phyloP scores from a whole-genome alignment of 495 filamentous ascomycete species.

The Cercophora sp. region DNA sequence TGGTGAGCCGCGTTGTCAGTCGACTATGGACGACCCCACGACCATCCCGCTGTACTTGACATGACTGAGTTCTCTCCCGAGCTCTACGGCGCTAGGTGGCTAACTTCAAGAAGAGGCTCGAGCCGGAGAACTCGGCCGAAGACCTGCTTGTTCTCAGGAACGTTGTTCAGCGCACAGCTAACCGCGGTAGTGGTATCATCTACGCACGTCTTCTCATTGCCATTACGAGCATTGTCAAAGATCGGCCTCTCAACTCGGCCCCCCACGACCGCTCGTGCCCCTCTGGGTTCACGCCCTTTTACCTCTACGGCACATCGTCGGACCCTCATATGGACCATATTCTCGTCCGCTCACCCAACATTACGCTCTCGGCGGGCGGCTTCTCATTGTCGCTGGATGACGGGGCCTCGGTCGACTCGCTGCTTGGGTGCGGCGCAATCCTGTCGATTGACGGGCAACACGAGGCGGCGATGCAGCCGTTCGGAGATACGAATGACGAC shows the following conservation, averaged over 20 bases:
- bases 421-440: background rate
- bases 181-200: conserved; percentile 15
- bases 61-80: conserved; percentile 38
- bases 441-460: background rate
- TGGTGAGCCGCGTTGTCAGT: conserved; percentile 42
- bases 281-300: conserved; percentile 37
- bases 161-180: background rate
- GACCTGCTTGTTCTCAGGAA: conserved; percentile 15
- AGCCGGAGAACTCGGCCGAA: conserved; percentile 8
- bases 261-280: conserved; percentile 34
- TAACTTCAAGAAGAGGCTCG: conserved; percentile 14
- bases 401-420: background rate
- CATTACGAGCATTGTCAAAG: conserved; percentile 24
- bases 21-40: conserved; percentile 34
- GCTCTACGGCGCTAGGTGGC: conserved; percentile 38
- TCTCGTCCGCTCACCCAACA: conserved; percentile 9
- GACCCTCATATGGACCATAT: conserved; percentile 16
- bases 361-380: background rate
- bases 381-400: background rate
- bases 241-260: background rate
- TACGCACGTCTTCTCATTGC: conserved; percentile 25
- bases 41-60: conserved; percentile 39
- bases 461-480: conserved; percentile 14
- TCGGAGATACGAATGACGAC: background rate
- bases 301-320: conserved; percentile 36